phyloP scores from a whole-genome alignment of 768 basidiomycete genomes.

The Pulveroboletus sp. region DNA sequence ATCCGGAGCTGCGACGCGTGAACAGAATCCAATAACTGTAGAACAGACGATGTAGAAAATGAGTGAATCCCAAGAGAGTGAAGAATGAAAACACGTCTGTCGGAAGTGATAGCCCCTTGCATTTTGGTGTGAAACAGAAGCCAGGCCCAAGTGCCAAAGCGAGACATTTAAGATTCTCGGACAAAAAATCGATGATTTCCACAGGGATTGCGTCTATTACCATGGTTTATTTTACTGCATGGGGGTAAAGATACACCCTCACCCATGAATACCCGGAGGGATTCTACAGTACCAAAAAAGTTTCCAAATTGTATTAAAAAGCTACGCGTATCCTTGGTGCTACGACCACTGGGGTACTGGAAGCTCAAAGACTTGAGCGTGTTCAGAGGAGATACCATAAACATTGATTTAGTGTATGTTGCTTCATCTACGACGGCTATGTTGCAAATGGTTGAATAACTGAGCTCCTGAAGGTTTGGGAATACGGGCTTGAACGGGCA shows the following conservation, averaged over 20 bases:
- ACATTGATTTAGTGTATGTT: conserved; percentile 12
- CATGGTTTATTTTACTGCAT: background rate
- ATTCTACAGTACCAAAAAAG: conserved; percentile 11
- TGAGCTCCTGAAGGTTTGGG: conserved; percentile 23
- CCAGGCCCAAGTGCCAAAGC: conserved; percentile 15
- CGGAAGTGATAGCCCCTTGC: conserved; percentile 6
- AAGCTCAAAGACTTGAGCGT: conserved; percentile 11
- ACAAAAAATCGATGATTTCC: conserved; percentile 15
- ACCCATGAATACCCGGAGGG: conserved; percentile 17
- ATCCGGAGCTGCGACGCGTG: conserved; percentile 10
- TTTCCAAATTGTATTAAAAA: conserved; percentile 10
- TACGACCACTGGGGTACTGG: conserved; percentile 13
- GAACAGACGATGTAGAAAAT: conserved; percentile 7
- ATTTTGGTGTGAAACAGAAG: conserved; percentile 6
- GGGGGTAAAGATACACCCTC: background rate
- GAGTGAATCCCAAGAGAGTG: conserved; percentile 12
- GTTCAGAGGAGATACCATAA: conserved; percentile 4
- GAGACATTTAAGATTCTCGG: conserved; percentile 13
- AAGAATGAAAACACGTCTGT: conserved; percentile 6
- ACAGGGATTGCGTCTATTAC: conserved; percentile 9
- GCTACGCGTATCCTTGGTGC: conserved; percentile 9
- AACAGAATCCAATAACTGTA: conserved; percentile 6
- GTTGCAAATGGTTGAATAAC: conserved; percentile 14
- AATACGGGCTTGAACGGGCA: conserved; percentile 19
- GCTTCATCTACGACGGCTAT: conserved; percentile 11